Evolutionary conservation across 495 filamentous ascomycete genomes (phyloP).

Genomic region (Penicillium bialowiezense): DNA sequence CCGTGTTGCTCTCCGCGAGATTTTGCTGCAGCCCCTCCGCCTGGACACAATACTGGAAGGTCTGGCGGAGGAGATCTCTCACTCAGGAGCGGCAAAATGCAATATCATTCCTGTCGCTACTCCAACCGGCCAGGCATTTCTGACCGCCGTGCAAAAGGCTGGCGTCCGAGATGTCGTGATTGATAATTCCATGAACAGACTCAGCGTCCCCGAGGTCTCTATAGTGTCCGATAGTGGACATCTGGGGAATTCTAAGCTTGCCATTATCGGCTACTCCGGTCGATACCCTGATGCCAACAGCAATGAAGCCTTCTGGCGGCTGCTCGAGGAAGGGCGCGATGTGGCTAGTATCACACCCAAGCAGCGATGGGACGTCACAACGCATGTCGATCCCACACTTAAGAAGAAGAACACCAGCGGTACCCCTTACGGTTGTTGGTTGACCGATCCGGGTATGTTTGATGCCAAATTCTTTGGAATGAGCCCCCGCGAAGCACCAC

Average conservation of each 20-base stretch:
- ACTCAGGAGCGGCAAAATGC: too few species aligned
- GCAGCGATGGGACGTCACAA: conserved; percentile 75
- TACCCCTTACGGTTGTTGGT: conserved; percentile 85
- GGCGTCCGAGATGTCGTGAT: too few species aligned
- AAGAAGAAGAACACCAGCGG: conserved; percentile 76
- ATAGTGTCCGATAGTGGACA: too few species aligned
- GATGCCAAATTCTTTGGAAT: conserved; percentile 93
- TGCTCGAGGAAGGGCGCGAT: conserved; percentile 59
- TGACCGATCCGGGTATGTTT: conserved; percentile 80
- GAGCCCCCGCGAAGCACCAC: conserved; percentile 85
- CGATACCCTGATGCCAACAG: conserved; percentile 63
- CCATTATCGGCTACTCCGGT: conserved; percentile 71
- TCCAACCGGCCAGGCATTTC: too few species aligned
- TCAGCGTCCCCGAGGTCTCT: too few species aligned
- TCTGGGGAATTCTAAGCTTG: conserved; percentile 54
- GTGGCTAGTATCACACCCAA: conserved; percentile 48
- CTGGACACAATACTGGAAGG: too few species aligned
- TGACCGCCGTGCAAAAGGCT: too few species aligned
- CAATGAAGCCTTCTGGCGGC: conserved; percentile 62
- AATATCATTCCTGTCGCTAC: too few species aligned
- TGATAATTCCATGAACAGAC: too few species aligned
- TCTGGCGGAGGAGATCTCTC: too few species aligned
- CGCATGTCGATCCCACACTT: conserved; percentile 74
- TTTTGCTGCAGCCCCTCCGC: too few species aligned
- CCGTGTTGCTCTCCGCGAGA: too few species aligned